Evolutionary conservation across 2,329 filamentous ascomycete genomes (phyloP).

Genomic region (Cladosporium phlei): DNA sequence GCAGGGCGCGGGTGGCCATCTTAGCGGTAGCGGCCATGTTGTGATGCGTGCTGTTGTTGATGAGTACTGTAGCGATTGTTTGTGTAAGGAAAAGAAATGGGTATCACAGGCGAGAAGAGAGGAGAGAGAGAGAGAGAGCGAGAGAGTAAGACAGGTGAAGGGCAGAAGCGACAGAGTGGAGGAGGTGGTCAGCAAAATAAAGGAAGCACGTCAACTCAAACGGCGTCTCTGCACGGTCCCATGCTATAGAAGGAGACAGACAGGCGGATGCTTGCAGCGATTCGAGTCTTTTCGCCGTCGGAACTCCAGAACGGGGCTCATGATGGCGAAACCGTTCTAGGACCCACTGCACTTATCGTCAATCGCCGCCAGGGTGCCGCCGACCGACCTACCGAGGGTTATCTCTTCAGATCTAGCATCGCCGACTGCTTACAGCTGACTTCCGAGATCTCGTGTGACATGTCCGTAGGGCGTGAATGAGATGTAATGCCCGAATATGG

Average conservation of each 20-base stretch:
- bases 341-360: slow-evolving; percentile 13
- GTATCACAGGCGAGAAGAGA: background rate
- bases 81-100: slow-evolving; percentile 10
- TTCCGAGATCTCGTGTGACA: no score
- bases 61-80: background rate
- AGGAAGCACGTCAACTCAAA: slow-evolving; percentile 10
- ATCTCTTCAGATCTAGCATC: background rate
- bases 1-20: slow-evolving; percentile 37
- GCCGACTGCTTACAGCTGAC: background rate
- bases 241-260: no score
- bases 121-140: background rate
- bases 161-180: background rate
- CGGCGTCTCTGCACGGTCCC: slow-evolving; percentile 9
- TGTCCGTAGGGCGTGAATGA: no score
- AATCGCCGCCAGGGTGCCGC: slow-evolving; percentile 8
- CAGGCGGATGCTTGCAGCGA: background rate
- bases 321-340: slow-evolving; percentile 8
- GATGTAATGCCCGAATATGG: no score
- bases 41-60: slow-evolving; percentile 3
- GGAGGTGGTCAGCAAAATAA: slow-evolving; percentile 13
- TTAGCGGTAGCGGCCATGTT: slow-evolving; percentile 37
- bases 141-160: background rate
- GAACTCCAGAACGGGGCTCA: slow-evolving; percentile 8
- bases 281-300: slow-evolving; percentile 1
- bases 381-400: background rate